These are phyloP conservation scores for Euphorbia celastroides DNA, from an alignment of 441 rosid genomes.

Conservation along the genomic window DNA sequence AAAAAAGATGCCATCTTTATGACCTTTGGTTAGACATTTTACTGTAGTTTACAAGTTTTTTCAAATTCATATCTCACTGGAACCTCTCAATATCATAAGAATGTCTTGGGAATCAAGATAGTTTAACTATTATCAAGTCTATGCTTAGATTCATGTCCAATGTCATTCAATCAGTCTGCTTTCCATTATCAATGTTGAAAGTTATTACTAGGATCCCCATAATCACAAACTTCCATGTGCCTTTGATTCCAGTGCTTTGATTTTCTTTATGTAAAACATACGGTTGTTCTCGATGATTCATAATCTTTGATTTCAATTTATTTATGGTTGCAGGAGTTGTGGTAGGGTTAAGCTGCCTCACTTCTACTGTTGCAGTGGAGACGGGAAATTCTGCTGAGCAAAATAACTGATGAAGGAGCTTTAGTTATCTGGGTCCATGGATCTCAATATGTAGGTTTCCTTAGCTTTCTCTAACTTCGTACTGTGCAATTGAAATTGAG, in stretches of 20 bases:
- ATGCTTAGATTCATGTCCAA: not conserved
- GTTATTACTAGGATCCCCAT: not conserved
- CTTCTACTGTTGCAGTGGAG: slow-evolving; percentile 88
- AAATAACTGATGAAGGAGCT: slow-evolving; percentile 15
- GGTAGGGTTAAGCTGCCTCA: slow-evolving; percentile 84
- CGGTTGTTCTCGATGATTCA: not conserved
- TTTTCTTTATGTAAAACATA: not conserved
- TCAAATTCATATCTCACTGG: not conserved
- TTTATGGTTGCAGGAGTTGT: slow-evolving; percentile 49
- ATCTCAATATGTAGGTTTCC: slow-evolving; percentile 6
- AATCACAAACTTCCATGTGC: not conserved
- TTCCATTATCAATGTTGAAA: not conserved
- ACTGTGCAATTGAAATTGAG: not conserved
- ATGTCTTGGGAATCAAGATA: not conserved
- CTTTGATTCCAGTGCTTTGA: not conserved
- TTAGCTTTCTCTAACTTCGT: not conserved
- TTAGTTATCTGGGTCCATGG: not conserved
- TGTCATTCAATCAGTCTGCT: not conserved
- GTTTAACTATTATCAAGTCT: not conserved
- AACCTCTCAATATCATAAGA: not conserved
- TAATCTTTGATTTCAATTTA: not conserved
- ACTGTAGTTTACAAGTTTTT: not conserved
- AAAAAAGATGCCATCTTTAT: too few species aligned
- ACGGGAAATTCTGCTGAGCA: slow-evolving; percentile 33
- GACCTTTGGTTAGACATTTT: not conserved